These are phyloP conservation scores for Henningerozyma blattae DNA, from an alignment of 805 yeast species.

Conservation along the genomic window DNA sequence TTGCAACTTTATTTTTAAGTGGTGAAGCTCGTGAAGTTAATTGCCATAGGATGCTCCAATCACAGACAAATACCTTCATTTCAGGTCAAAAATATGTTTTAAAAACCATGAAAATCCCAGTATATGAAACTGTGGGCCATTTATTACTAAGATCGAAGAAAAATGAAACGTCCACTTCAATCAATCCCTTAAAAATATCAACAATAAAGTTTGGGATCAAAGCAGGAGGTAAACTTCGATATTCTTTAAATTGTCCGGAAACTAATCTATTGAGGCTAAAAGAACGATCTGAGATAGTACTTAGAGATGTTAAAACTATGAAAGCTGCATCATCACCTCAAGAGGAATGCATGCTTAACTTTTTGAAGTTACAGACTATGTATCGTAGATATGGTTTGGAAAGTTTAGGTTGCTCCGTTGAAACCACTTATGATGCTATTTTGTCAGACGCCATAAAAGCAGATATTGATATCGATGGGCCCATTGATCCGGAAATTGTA, in stretches of 20 bases:
- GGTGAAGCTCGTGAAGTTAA: slow-evolving; percentile 51
- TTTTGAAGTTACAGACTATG: slow-evolving; percentile 46
- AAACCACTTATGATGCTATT: slow-evolving; percentile 31
- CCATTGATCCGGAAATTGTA: slow-evolving; percentile 31
- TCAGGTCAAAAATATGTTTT: slow-evolving; percentile 25
- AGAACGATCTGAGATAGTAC: slow-evolving; percentile 17
- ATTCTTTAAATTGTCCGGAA: not conserved
- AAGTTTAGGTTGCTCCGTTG: slow-evolving; percentile 19
- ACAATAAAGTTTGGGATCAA: too few relatives aligned
- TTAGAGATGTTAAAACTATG: slow-evolving; percentile 56
- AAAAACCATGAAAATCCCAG: slow-evolving; percentile 29
- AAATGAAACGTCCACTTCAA: not conserved
- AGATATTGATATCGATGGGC: slow-evolving; percentile 35
- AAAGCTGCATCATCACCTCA: slow-evolving; percentile 31
- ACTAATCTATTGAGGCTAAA: not conserved
- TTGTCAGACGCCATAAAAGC: slow-evolving; percentile 36
- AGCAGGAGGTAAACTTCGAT: too few relatives aligned
- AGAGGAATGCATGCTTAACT: slow-evolving; percentile 35
- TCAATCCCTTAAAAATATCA: too few relatives aligned
- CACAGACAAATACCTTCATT: slow-evolving; percentile 4
- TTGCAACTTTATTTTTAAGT: slow-evolving; percentile 29
- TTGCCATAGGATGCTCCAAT: slow-evolving; percentile 39
- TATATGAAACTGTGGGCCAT: slow-evolving; percentile 57
- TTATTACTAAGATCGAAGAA: slow-evolving; percentile 15
- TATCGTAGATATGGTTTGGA: slow-evolving; percentile 43